Conservation (phyloP, 2,329 filamentous ascomycete species). For the Neoascochyta sp. region DNA sequence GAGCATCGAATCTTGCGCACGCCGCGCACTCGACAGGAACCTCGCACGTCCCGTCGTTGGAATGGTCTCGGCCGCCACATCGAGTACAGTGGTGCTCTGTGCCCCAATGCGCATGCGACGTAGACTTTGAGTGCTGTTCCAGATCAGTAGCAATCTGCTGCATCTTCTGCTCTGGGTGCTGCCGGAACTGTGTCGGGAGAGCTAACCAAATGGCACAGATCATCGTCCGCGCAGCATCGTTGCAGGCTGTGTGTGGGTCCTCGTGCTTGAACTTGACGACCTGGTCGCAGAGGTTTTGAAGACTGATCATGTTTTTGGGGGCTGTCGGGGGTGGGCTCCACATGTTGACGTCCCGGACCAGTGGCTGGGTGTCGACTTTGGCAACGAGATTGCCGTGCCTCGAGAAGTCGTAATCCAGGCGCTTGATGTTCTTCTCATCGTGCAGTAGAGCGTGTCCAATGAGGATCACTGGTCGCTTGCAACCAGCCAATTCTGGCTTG, state of each 20-base stretch:
- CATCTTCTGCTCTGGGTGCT: not conserved
- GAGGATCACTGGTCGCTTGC: conserved; percentile 17
- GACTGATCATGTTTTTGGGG: conserved; percentile 8
- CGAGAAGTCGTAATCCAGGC: conserved; percentile 12
- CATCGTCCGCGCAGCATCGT: conserved; percentile 21
- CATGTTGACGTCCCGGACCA: conserved; percentile 9
- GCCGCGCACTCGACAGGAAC: conserved; percentile 4
- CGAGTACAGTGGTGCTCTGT: conserved; percentile 7
- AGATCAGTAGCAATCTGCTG: conserved; percentile 7
- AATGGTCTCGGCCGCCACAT: conserved; percentile 13
- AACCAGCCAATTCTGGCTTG: conserved; percentile 3
- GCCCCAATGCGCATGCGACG: conserved; percentile 4
- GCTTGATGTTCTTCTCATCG: conserved; percentile 17
- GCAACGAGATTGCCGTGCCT: conserved; percentile 11
- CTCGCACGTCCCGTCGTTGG: conserved; percentile 2
- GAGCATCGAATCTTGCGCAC: conserved; percentile 7
- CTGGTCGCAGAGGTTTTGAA: conserved; percentile 7
- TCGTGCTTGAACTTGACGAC: conserved; percentile 10
- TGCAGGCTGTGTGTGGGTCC: conserved; percentile 19
- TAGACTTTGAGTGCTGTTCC: conserved; percentile 4
- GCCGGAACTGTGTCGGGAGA: conserved; percentile 1
- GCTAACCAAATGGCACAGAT: conserved; percentile 21
- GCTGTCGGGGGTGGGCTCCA: conserved; percentile 4
- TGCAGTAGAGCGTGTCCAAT: conserved; percentile 21
- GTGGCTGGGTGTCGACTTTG: conserved; percentile 22